Conservation (phyloP, 768 basidiomycete genomes). For the Lyophyllum semitale region DNA sequence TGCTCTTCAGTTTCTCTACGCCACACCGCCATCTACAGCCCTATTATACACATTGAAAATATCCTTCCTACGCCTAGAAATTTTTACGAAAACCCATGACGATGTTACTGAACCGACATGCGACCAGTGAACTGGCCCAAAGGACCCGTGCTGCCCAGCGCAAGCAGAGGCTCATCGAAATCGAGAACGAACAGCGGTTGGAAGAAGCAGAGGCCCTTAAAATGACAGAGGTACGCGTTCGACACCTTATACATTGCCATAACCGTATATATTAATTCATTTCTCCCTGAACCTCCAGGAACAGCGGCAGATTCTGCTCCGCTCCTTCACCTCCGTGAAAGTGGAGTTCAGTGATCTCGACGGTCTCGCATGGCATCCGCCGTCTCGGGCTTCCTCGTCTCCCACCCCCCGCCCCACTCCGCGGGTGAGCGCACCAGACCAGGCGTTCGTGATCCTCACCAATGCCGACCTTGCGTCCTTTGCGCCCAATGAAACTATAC, state of each 20-base stretch:
- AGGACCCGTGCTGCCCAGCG: conserved; percentile 47
- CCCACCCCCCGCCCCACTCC: not conserved
- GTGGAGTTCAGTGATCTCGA: conserved; percentile 65
- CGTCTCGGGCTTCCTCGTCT: not conserved
- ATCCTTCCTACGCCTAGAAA: not conserved
- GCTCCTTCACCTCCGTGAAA: conserved; percentile 56
- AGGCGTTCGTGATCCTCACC: conserved; percentile 35
- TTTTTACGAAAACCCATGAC: not conserved
- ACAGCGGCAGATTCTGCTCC: conserved; percentile 37
- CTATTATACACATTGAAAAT: not conserved
- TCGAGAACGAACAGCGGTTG: conserved; percentile 52
- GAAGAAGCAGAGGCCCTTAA: conserved; percentile 59
- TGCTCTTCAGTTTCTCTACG: conserved; percentile 3
- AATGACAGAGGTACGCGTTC: conserved; percentile 51
- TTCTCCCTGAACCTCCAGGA: conserved; percentile 29
- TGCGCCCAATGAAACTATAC: conserved; percentile 40
- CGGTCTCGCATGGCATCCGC: conserved; percentile 47
- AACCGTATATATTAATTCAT: not conserved
- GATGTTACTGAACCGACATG: conserved; percentile 14
- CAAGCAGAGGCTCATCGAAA: conserved; percentile 45
- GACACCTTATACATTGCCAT: not conserved
- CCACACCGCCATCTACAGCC: not conserved
- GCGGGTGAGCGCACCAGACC: conserved; percentile 4
- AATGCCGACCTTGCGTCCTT: conserved; percentile 36
- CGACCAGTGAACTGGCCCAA: conserved; percentile 17